Evolutionary conservation across 2,329 filamentous ascomycete genomes (phyloP).

Genomic region (Talaromyces albobiverticillius): DNA sequence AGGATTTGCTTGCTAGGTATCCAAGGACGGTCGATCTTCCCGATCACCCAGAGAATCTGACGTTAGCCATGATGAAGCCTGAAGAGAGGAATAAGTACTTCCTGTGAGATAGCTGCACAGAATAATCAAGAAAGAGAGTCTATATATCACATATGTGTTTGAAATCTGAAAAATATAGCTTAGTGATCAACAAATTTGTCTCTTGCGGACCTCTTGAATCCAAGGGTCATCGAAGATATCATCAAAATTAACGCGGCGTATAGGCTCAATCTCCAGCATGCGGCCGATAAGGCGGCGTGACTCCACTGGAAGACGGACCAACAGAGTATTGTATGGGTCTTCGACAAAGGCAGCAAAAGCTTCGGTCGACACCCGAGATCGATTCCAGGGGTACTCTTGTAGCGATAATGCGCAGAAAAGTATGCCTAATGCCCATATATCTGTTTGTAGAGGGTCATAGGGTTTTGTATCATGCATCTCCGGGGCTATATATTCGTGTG

Average conservation of each 20-base stretch:
- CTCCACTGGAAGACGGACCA: background rate
- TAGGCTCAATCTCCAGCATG: background rate
- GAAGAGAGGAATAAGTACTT: conserved; percentile 1
- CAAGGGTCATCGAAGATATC: background rate
- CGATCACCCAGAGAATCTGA: background rate
- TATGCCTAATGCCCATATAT: background rate
- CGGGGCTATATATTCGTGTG: conserved; percentile 1
- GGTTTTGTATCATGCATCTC: background rate
- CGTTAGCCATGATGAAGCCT: background rate
- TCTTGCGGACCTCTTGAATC: background rate
- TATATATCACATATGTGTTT: too few relatives aligned
- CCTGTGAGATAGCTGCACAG: background rate
- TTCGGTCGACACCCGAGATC: background rate
- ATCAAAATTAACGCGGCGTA: background rate
- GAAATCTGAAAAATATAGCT: too few relatives aligned
- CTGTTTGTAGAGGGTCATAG: background rate
- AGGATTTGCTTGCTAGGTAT: background rate
- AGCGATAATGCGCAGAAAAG: conserved; percentile 1
- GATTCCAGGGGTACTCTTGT: background rate
- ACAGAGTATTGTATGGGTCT: background rate
- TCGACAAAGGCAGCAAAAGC: background rate
- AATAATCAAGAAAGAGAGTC: background rate
- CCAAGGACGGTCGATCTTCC: background rate
- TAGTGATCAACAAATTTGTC: background rate
- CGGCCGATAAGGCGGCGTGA: background rate